Percentiles rank a stretch among this genome's conserved stretches.
phyloP scores from a whole-genome alignment of 2,329 filamentous ascomycete species.

The Akanthomyces dipterigenus region DNA sequence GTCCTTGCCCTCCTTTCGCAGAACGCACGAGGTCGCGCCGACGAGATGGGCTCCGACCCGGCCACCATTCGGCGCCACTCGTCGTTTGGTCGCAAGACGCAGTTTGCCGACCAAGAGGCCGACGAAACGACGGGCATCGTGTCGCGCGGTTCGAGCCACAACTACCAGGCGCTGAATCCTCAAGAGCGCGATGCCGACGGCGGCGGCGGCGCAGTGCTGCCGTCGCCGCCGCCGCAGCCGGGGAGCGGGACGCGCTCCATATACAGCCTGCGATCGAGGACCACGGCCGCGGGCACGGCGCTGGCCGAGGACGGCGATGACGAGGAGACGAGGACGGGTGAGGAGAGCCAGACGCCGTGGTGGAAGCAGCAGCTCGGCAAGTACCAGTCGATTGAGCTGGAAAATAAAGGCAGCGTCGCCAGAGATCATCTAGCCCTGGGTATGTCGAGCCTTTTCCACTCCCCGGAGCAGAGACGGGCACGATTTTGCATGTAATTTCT shows the following conservation, averaged over 20 bases:
- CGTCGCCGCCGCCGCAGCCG: neutral
- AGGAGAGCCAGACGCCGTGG: conserved; percentile 33
- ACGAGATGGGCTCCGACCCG: conserved; percentile 29
- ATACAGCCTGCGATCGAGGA: conserved; percentile 12
- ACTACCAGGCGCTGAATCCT: conserved; percentile 34
- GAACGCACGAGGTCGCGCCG: conserved; percentile 37
- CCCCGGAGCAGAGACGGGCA: too few relatives aligned
- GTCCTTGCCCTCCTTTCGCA: conserved; percentile 16
- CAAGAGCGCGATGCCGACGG: neutral
- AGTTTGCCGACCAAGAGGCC: conserved; percentile 17
- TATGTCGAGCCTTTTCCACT: too few relatives aligned
- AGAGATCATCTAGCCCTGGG: conserved; percentile 75
- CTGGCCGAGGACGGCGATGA: conserved; percentile 18
- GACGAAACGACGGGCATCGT: conserved; percentile 39
- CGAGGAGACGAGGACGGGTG: conserved; percentile 12
- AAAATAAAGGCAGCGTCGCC: conserved; percentile 80
- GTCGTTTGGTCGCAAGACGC: conserved; percentile 13
- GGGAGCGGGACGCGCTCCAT: conserved; percentile 12
- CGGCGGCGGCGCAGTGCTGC: neutral
- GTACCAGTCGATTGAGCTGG: conserved; percentile 63
- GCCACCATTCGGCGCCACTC: conserved; percentile 11
- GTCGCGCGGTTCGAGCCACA: conserved; percentile 26
- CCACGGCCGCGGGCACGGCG: conserved; percentile 13
- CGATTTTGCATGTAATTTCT: too few relatives aligned
- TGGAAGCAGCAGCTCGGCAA: conserved; percentile 42